phyloP scores from a whole-genome alignment of 2,329 filamentous ascomycete species.

The Talaromyces sp. region DNA sequence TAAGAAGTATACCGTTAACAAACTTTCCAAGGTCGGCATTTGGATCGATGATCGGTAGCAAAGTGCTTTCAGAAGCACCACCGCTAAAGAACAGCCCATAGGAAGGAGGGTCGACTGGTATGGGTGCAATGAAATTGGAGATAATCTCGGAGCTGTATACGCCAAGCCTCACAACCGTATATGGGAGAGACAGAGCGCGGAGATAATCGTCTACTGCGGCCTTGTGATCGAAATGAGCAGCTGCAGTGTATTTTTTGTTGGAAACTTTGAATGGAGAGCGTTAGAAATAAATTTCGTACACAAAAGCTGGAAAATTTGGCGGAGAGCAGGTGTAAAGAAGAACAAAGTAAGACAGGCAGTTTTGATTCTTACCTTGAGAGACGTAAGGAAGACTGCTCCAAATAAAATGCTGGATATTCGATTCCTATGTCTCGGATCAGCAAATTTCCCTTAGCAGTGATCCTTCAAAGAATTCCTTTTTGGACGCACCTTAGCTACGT shows the following conservation, averaged over 20 bases:
- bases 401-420: constrained; percentile 27
- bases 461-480: background rate
- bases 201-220: constrained; percentile 55
- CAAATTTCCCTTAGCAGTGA: background rate
- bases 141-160: constrained; percentile 54
- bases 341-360: background rate
- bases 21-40: constrained; percentile 37
- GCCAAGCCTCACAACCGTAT: constrained; percentile 53
- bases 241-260: constrained; percentile 31
- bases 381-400: constrained; percentile 27
- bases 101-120: constrained; percentile 23
- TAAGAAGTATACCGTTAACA: constrained; percentile 36
- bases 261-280: constrained; percentile 22
- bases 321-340: background rate
- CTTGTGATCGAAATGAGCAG: constrained; percentile 57
- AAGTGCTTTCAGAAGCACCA: constrained; percentile 16
- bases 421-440: background rate
- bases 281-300: background rate
- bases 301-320: too few species aligned
- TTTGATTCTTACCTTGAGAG: constrained; percentile 22
- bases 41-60: constrained; percentile 34
- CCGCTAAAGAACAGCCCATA: constrained; percentile 21
- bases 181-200: constrained; percentile 46
- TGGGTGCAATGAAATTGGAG: constrained; percentile 22
- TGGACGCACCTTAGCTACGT: constrained; percentile 26